These are phyloP conservation scores for Neoascochyta sp. DNA, from an alignment of 2,329 filamentous ascomycete species.

Conservation along the genomic window DNA sequence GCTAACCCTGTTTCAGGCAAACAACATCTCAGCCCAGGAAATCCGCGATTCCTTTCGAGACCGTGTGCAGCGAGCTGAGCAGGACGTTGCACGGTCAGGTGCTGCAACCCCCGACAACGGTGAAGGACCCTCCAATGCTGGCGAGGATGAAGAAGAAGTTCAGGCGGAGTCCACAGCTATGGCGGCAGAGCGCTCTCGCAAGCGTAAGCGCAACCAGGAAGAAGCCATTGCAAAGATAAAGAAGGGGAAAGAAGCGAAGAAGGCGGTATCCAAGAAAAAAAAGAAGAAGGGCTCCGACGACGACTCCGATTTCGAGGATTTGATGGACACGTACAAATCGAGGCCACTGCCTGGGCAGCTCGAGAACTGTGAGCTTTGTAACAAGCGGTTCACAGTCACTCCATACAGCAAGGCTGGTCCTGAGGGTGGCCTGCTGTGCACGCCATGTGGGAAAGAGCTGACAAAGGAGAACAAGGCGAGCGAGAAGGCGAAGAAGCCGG, in stretches of 20 bases:
- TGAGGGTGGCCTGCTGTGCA: slow-evolving; percentile 81
- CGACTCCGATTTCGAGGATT: slow-evolving; percentile 48
- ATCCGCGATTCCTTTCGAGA: slow-evolving; percentile 59
- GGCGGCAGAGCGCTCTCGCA: slow-evolving; percentile 46
- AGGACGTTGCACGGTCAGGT: slow-evolving; percentile 33
- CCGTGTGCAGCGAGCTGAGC: slow-evolving; percentile 49
- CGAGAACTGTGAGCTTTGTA: slow-evolving; percentile 80
- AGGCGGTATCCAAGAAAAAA: slow-evolving; percentile 42
- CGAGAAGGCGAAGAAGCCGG: slow-evolving; percentile 57
- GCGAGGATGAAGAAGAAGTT: slow-evolving; percentile 32
- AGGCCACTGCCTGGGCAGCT: slow-evolving; percentile 75
- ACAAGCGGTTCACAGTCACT: slow-evolving; percentile 88
- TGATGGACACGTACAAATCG: slow-evolving; percentile 54
- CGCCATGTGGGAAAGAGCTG: slow-evolving; percentile 72
- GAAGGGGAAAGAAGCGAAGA: slow-evolving; percentile 50
- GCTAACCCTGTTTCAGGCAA: slow-evolving; percentile 52
- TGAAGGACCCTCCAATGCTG: slow-evolving; percentile 33
- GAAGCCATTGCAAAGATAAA: slow-evolving; percentile 42
- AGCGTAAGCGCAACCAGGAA: slow-evolving; percentile 57
- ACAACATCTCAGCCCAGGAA: slow-evolving; percentile 67
- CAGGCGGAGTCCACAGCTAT: slow-evolving; percentile 40
- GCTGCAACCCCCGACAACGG: slow-evolving; percentile 35
- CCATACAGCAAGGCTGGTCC: slow-evolving; percentile 79
- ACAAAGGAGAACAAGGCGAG: slow-evolving; percentile 62
- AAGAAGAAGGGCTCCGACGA: slow-evolving; percentile 41